Evolutionary conservation across 768 basidiomycete species (phyloP).

Genomic region (Pulveroboletus sp.): DNA sequence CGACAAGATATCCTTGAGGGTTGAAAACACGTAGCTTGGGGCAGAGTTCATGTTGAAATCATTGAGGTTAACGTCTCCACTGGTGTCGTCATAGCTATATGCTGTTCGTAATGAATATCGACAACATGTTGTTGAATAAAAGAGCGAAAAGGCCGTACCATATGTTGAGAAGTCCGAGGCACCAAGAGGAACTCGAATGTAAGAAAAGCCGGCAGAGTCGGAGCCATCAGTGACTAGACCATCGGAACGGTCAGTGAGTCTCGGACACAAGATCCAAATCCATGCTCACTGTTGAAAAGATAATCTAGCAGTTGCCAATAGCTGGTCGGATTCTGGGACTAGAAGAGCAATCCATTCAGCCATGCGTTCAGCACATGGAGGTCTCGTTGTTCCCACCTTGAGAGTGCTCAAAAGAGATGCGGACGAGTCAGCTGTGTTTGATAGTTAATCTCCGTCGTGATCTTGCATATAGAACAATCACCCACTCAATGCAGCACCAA

Average conservation of each 20-base stretch:
- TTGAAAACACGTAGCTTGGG: slow-evolving; percentile 60
- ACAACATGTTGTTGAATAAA: not conserved
- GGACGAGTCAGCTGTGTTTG: slow-evolving; percentile 60
- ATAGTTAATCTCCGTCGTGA: not conserved
- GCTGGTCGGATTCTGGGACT: slow-evolving; percentile 48
- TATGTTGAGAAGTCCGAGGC: slow-evolving; percentile 67
- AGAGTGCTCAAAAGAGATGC: slow-evolving; percentile 56
- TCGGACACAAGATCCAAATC: not conserved
- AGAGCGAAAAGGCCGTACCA: slow-evolving; percentile 32
- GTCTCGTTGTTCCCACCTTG: slow-evolving; percentile 42
- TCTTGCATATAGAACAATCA: not conserved
- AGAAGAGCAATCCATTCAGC: slow-evolving; percentile 1
- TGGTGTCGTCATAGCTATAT: slow-evolving; percentile 64
- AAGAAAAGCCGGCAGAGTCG: slow-evolving; percentile 62
- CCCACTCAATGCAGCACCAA: slow-evolving; percentile 63
- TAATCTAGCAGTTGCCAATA: slow-evolving; percentile 57
- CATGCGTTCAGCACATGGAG: not conserved
- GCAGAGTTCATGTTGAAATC: slow-evolving; percentile 53
- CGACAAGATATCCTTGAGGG: slow-evolving; percentile 57
- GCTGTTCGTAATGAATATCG: slow-evolving; percentile 29
- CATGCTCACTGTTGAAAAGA: slow-evolving; percentile 44
- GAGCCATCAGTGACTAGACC: slow-evolving; percentile 49
- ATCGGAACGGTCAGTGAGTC: not conserved
- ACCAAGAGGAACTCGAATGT: slow-evolving; percentile 65
- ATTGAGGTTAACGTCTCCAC: slow-evolving; percentile 53